Conservation (phyloP, 2,329 filamentous ascomycete species). For the Bertia moriformis region DNA sequence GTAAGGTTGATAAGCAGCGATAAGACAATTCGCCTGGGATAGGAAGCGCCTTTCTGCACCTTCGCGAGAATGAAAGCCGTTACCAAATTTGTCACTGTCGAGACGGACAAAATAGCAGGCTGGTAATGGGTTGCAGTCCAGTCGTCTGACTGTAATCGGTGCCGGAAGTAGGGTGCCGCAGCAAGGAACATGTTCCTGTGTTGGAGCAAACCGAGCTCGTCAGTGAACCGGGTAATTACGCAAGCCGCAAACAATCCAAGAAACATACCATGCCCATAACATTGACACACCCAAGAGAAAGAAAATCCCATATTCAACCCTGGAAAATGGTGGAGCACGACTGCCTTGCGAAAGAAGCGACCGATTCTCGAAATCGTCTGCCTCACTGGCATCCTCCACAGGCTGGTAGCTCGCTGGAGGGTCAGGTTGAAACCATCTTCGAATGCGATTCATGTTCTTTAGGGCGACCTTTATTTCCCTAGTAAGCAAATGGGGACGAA, state of each 20-base stretch:
- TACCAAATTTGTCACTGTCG: slow-evolving; percentile 44
- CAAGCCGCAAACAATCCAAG: not conserved
- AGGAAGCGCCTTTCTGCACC: slow-evolving; percentile 44
- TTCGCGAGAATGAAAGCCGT: slow-evolving; percentile 43
- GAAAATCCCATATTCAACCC: slow-evolving; percentile 47
- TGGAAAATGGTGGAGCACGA: not conserved
- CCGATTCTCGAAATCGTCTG: not conserved
- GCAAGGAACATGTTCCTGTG: slow-evolving; percentile 32
- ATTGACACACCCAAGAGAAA: slow-evolving; percentile 49
- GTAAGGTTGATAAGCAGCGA: slow-evolving; percentile 41
- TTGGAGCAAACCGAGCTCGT: not conserved
- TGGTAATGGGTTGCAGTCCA: slow-evolving; percentile 51
- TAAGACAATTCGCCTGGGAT: slow-evolving; percentile 41
- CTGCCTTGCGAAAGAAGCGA: not conserved
- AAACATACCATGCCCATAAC: slow-evolving; percentile 50
- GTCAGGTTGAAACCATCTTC: not conserved
- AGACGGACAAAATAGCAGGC: slow-evolving; percentile 47
- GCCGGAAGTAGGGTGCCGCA: slow-evolving; percentile 36
- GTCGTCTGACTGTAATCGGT: slow-evolving; percentile 11
- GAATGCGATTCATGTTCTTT: not conserved
- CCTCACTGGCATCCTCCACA: not conserved
- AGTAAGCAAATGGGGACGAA: not conserved
- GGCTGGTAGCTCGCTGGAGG: not conserved
- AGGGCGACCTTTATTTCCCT: not conserved
- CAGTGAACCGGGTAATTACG: not conserved